A percentile compares a stretch with the other conserved stretches of the same genome.
These are phyloP conservation scores for Leccinum arenicola DNA, from an alignment of 768 basidiomycete genomes.

Conservation along the genomic window DNA sequence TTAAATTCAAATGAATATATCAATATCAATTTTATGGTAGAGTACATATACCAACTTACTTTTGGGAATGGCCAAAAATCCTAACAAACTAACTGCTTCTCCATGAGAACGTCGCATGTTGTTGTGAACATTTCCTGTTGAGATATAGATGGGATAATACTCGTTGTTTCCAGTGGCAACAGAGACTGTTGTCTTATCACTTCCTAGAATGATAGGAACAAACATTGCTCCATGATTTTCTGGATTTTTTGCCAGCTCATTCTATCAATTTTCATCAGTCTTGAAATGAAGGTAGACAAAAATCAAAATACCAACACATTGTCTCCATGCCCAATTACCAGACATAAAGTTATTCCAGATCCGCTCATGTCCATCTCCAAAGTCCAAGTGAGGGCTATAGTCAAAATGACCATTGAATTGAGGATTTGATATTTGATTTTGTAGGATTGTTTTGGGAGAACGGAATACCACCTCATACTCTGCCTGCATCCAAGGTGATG, in stretches of 20 bases:
- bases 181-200: background rate
- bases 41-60: too few relatives aligned
- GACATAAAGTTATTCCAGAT: background rate
- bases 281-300: too few relatives aligned
- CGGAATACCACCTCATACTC: background rate
- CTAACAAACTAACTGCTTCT: background rate
- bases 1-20: too few relatives aligned
- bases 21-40: too few relatives aligned
- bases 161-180: background rate
- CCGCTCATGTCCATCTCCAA: background rate
- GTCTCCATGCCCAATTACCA: background rate
- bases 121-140: background rate
- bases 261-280: background rate
- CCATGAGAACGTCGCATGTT: background rate
- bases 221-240: background rate
- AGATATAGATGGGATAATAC: background rate
- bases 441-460: background rate
- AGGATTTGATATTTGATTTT: background rate
- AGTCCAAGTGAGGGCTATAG: background rate
- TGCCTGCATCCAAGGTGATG: background rate
- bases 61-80: background rate
- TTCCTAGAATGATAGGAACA: background rate
- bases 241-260: background rate
- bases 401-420: background rate
- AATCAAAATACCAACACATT: background rate